Base-by-base conservation (phyloP, 495 filamentous ascomycete species). In the Annulohypoxylon nitens region DNA sequence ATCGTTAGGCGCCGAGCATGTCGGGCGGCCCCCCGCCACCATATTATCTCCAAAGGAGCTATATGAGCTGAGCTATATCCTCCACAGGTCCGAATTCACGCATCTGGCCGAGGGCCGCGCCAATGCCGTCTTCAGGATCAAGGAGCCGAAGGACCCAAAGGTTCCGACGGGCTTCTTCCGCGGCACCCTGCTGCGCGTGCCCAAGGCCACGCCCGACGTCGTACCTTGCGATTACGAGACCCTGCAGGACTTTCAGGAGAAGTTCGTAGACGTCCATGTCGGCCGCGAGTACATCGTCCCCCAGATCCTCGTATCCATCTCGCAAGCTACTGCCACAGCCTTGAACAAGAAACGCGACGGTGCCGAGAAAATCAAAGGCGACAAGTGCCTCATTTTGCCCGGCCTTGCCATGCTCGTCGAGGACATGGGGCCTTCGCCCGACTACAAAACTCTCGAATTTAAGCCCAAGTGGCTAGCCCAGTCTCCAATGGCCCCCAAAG, bases 381-480 rank as follows among this genome's bases (percentile, higher is more conserved):
- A 76, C 53, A 84, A 84, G n/a, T 89, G 87, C 72, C 84, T 91
- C n/a, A 89, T 86, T 36, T 69, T 82, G 1, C 85, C 85, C 18
- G 86, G 91, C 64, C 88, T 89, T 67, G 94, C 90, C 0, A 84
- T 95, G 55, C 81, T 98, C 0, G 85, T 98, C 39, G 90, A 90
- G 39, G 92, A 97, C 74, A 97, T 98, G 95, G 89, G 80, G 18
- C 74, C 78, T 18, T 74, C 76, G 5, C 71, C 71, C 10, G 80
- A 72, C 18, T 83, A 88, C 18, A 80, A 84, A 0, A 75, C 90
- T 0, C 81, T 94, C 23, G 93, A 99, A 79, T 89, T 98, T 74
- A 99, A 99, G 76, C 94, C 95, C 5, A 99, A 99, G 80, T 99
- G 96, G 96, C 88, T 98, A 1, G 77, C 86, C 5, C 95, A 95